Conservation (phyloP, 139 green algal species). For the Haematococcus sp. region DNA sequence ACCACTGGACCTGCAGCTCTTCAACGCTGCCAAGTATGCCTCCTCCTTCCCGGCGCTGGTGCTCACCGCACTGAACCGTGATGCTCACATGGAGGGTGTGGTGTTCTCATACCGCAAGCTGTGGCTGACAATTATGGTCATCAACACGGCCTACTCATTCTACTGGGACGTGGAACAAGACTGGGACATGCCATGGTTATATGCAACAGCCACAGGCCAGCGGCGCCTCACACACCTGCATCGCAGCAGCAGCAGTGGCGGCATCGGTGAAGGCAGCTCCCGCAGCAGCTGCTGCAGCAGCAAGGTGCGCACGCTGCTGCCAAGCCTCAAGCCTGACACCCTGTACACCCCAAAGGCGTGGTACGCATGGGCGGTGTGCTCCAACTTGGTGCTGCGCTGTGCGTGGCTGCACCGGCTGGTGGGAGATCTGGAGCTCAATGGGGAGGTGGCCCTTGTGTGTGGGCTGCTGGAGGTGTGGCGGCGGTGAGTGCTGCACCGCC, state of each 20-base stretch:
- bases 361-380: slow-evolving; percentile 69
- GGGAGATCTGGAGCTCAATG: slow-evolving; percentile 23
- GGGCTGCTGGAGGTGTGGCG: slow-evolving; percentile 62
- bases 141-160: slow-evolving; percentile 91
- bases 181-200: slow-evolving; percentile 89
- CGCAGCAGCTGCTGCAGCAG: background rate
- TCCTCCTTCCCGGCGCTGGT: slow-evolving; percentile 93
- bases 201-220: slow-evolving; percentile 21
- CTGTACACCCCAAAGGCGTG: slow-evolving; percentile 42
- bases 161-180: slow-evolving; percentile 97
- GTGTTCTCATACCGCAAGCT: slow-evolving; percentile 50
- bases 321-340: no score
- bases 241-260: background rate
- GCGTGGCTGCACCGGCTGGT: slow-evolving; percentile 68
- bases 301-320: slow-evolving; percentile 18
- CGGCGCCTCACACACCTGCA: background rate
- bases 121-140: slow-evolving; percentile 71
- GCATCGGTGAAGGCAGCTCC: background rate
- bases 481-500: slow-evolving; percentile 37
- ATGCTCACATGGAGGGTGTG: slow-evolving; percentile 57
- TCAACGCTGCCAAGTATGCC: slow-evolving; percentile 94
- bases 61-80: slow-evolving; percentile 70
- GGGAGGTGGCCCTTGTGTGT: slow-evolving; percentile 49
- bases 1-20: slow-evolving; percentile 41
- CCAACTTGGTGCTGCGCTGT: slow-evolving; percentile 79